Percentiles rank a stretch among this genome's conserved stretches.
Evolutionary conservation across 1,139 yeast genomes (phyloP).

Genomic region (Spathaspora sp.): DNA sequence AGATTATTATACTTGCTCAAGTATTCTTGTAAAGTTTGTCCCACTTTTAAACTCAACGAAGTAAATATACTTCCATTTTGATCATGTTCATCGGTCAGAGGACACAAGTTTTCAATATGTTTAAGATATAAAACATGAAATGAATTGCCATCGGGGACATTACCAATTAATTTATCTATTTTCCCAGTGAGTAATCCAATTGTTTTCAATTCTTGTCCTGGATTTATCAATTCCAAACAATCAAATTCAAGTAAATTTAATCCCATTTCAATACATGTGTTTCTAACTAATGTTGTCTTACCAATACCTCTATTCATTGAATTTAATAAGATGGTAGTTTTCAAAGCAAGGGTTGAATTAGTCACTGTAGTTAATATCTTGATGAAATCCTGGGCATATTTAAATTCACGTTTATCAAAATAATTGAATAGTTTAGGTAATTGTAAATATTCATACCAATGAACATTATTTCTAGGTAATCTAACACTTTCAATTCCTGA

Average conservation of each 20-base stretch:
- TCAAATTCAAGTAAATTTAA: conserved; percentile 70
- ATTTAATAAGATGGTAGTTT: conserved; percentile 63
- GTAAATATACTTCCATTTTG: conserved; percentile 57
- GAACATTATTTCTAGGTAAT: conserved; percentile 34
- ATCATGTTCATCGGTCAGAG: conserved; percentile 61
- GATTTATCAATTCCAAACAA: conserved; percentile 58
- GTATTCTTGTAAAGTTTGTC: conserved; percentile 59
- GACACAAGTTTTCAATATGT: conserved; percentile 75
- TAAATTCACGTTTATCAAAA: conserved; percentile 30
- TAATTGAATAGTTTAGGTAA: conserved; percentile 43
- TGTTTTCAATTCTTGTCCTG: conserved; percentile 76
- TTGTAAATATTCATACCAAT: conserved; percentile 52
- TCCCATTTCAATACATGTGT: conserved; percentile 60
- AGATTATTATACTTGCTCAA: conserved; percentile 36
- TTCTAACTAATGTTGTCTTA: conserved; percentile 62
- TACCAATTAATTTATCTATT: conserved; percentile 53
- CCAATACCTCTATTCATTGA: conserved; percentile 81
- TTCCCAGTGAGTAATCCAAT: conserved; percentile 77
- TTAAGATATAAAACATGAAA: conserved; percentile 56
- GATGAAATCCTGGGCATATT: conserved; percentile 51
- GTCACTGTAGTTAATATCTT: conserved; percentile 45
- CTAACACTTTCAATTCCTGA: conserved; percentile 53
- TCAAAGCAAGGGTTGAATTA: conserved; percentile 36
- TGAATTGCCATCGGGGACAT: conserved; percentile 19
- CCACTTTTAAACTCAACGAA: conserved; percentile 58